Percentiles rank a stretch among this genome's conserved stretches.
Conservation (phyloP, 2,329 filamentous ascomycete species). For the Neocucurbitaria cava region DNA sequence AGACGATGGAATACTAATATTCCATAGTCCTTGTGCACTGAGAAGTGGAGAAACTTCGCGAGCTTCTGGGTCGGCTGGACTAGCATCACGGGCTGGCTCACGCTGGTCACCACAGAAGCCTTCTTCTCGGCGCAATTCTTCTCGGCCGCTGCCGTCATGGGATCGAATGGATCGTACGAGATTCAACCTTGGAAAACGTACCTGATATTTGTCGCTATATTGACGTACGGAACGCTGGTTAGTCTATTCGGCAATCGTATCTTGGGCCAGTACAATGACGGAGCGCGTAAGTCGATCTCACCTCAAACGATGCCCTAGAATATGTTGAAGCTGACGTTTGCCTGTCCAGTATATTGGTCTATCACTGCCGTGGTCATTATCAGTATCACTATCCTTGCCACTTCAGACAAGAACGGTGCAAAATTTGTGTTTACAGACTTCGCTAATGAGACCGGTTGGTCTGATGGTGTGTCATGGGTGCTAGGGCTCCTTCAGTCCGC, state of each 20-base stretch:
- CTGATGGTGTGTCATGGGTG: slow-evolving; percentile 57
- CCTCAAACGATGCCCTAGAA: slow-evolving; percentile 9
- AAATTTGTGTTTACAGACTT: slow-evolving; percentile 56
- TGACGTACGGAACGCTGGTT: slow-evolving; percentile 47
- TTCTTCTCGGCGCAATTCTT: slow-evolving; percentile 57
- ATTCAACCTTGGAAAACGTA: slow-evolving; percentile 53
- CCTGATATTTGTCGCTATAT: slow-evolving; percentile 52
- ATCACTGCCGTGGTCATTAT: slow-evolving; percentile 49
- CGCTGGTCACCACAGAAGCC: slow-evolving; percentile 53
- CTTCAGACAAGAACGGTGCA: slow-evolving; percentile 54
- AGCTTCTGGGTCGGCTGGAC: slow-evolving; percentile 57
- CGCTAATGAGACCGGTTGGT: slow-evolving; percentile 44
- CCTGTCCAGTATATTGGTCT: slow-evolving; percentile 24
- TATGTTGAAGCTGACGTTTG: too few relatives aligned
- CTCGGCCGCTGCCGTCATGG: slow-evolving; percentile 52
- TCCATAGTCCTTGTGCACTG: slow-evolving; percentile 51
- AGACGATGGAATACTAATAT: slow-evolving; percentile 48
- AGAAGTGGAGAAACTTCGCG: slow-evolving; percentile 50
- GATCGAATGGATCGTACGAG: slow-evolving; percentile 48
- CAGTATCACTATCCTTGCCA: slow-evolving; percentile 53
- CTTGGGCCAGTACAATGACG: slow-evolving; percentile 49
- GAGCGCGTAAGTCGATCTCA: slow-evolving; percentile 52
- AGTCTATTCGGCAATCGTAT: slow-evolving; percentile 55
- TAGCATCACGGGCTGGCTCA: slow-evolving; percentile 57
- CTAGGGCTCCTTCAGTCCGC: slow-evolving; percentile 53